Evolutionary conservation across 306 rosid species (phyloP).

Genomic region (Vigna radiata): DNA sequence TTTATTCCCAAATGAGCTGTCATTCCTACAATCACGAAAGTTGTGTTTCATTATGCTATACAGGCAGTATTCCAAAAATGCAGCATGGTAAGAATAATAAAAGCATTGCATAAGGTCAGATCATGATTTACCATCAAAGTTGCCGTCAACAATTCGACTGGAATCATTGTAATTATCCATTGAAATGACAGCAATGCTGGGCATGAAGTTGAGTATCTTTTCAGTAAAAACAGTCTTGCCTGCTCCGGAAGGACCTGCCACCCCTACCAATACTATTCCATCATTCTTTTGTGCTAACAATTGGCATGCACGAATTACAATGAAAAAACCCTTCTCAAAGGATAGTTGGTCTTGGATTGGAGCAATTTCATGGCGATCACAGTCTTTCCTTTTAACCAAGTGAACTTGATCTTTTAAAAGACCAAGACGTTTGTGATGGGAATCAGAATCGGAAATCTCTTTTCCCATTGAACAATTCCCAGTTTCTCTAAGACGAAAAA

Average conservation of each 20-base stretch:
- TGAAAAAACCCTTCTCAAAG: slow-evolving; percentile 96
- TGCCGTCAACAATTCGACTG: slow-evolving; percentile 97
- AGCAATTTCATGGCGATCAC: slow-evolving; percentile 71
- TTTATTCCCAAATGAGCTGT: slow-evolving; percentile 12
- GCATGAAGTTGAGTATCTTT: slow-evolving; percentile 92
- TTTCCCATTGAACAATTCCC: slow-evolving; percentile 61
- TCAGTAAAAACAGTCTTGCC: slow-evolving; percentile 95
- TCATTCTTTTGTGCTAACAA: slow-evolving; percentile 86
- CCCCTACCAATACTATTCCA: slow-evolving; percentile 87
- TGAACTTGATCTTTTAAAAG: slow-evolving; percentile 92
- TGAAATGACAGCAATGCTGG: slow-evolving; percentile 95
- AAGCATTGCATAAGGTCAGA: slow-evolving; percentile 35
- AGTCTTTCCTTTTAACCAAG: slow-evolving; percentile 76
- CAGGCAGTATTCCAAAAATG: slow-evolving; percentile 26
- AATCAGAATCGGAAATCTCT: slow-evolving; percentile 59
- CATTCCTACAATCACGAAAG: slow-evolving; percentile 23
- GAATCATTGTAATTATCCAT: slow-evolving; percentile 97
- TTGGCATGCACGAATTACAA: slow-evolving; percentile 93
- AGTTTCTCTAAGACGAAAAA: slow-evolving; percentile 42
- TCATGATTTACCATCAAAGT: slow-evolving; percentile 81
- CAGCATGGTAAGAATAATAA: slow-evolving; percentile 38
- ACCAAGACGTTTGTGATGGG: slow-evolving; percentile 73
- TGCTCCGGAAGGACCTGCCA: slow-evolving; percentile 99
- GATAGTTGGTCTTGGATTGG: slow-evolving; percentile 75
- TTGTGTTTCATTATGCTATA: slow-evolving; percentile 18